A percentile compares a stretch with the other conserved stretches of the same genome.
Conservation (phyloP, 208 protist species). For the Phytomonas sp. region DNA sequence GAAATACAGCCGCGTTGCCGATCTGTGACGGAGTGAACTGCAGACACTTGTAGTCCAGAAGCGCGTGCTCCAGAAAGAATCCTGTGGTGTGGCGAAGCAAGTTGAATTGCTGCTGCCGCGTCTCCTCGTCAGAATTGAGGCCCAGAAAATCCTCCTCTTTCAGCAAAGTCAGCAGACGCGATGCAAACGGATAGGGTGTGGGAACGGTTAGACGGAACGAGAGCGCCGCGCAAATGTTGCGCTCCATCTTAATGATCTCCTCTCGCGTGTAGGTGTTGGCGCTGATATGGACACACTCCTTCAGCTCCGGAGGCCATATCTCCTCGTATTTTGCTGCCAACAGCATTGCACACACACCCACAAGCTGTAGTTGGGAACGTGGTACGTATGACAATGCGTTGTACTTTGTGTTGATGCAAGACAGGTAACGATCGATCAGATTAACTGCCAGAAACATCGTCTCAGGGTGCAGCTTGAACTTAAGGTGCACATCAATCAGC, state of each 20-base stretch:
- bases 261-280: conserved; percentile 90
- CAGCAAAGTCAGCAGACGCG: conserved; percentile 59
- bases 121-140: conserved; percentile 22
- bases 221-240: conserved; percentile 66
- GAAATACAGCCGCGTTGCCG: conserved; percentile 86
- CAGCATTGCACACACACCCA: conserved; percentile 89
- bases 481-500: conserved; percentile 96
- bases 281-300: conserved; percentile 92
- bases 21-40: conserved; percentile 92
- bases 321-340: conserved; percentile 93
- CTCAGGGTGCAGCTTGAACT: conserved; percentile 95
- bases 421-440: conserved; percentile 94
- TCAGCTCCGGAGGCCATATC: conserved; percentile 89
- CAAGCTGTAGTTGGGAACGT: conserved; percentile 93
- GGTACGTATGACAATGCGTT: conserved; percentile 38
- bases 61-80: conserved; percentile 82
- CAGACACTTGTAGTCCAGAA: conserved; percentile 86
- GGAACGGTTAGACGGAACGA: conserved; percentile 86
- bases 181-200: conserved; percentile 82
- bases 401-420: conserved; percentile 58
- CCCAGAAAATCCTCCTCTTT: conserved; percentile 49
- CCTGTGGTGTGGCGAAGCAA: conserved; percentile 54
- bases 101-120: conserved; percentile 22
- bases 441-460: conserved; percentile 97
- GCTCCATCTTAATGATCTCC: conserved; percentile 90